These are phyloP conservation scores for Cercospora canescens DNA, from an alignment of 2,329 filamentous ascomycete genomes.

Conservation along the genomic window DNA sequence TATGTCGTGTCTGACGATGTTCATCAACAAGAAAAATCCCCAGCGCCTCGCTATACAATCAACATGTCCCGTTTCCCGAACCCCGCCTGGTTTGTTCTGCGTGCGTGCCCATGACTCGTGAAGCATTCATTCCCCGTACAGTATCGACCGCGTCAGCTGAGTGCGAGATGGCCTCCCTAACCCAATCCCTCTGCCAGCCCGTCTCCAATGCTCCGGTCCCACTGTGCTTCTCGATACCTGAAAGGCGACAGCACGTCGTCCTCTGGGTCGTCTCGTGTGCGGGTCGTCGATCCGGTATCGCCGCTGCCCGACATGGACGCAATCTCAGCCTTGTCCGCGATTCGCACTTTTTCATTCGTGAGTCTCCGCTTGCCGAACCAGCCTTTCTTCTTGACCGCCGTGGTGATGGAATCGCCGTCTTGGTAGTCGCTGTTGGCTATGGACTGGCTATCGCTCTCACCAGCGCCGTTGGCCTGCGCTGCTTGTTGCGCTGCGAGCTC, in stretches of 20 bases:
- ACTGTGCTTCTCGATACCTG: conserved; percentile 51
- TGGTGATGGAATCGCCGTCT: conserved; percentile 23
- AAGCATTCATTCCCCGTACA: neutral
- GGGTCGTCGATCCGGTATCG: conserved; percentile 29
- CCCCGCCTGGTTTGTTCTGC: neutral
- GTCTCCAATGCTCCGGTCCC: conserved; percentile 77
- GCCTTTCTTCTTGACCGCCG: conserved; percentile 27
- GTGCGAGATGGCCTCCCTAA: conserved; percentile 41
- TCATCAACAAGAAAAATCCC: neutral
- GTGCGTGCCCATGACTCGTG: neutral
- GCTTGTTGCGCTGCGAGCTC: conserved; percentile 17
- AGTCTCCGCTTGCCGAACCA: conserved; percentile 29
- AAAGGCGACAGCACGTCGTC: conserved; percentile 53
- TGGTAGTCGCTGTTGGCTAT: conserved; percentile 15
- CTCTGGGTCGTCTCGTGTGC: conserved; percentile 37
- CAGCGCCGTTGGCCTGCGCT: neutral
- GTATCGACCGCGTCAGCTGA: neutral
- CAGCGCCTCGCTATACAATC: conserved; percentile 2
- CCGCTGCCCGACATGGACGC: conserved; percentile 25
- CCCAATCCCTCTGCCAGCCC: conserved; percentile 83
- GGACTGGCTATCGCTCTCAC: conserved; percentile 7
- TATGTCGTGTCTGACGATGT: neutral
- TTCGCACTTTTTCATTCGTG: conserved; percentile 19
- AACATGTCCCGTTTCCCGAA: neutral
- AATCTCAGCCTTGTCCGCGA: conserved; percentile 27